These are phyloP conservation scores for Rubus idaeus DNA, from an alignment of 306 rosid species.

Conservation along the genomic window DNA sequence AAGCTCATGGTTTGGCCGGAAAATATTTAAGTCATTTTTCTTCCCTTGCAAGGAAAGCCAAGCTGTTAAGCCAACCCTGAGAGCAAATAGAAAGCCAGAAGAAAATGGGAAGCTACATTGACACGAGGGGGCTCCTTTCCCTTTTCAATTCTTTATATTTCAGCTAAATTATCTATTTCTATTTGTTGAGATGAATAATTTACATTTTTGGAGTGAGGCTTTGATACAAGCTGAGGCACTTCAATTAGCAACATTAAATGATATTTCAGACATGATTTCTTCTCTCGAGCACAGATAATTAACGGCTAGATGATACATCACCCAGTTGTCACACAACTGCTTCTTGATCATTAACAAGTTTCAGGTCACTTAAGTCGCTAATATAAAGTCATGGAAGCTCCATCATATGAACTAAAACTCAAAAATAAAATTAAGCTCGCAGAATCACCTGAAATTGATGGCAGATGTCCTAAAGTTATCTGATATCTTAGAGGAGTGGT, in stretches of 20 bases:
- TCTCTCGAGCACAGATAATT: neutral
- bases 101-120: conserved; percentile 35
- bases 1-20: conserved; percentile 40
- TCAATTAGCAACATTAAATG: conserved; percentile 21
- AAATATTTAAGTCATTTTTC: conserved; percentile 39
- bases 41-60: conserved; percentile 54
- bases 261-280: conserved; percentile 5
- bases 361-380: neutral
- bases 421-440: neutral
- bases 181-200: neutral
- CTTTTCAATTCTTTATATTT: conserved; percentile 18
- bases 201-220: conserved; percentile 6
- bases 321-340: neutral
- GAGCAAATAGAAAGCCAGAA: conserved; percentile 31
- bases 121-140: conserved; percentile 26
- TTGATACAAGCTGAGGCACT: conserved; percentile 22
- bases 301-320: neutral
- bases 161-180: conserved; percentile 14
- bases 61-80: conserved; percentile 34
- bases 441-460: neutral
- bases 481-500: neutral
- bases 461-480: neutral
- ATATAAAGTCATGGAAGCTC: neutral
- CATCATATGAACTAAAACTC: neutral
- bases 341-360: neutral